Evolutionary conservation across 306 rosid species (phyloP).

Genomic region (Quercus glauca): DNA sequence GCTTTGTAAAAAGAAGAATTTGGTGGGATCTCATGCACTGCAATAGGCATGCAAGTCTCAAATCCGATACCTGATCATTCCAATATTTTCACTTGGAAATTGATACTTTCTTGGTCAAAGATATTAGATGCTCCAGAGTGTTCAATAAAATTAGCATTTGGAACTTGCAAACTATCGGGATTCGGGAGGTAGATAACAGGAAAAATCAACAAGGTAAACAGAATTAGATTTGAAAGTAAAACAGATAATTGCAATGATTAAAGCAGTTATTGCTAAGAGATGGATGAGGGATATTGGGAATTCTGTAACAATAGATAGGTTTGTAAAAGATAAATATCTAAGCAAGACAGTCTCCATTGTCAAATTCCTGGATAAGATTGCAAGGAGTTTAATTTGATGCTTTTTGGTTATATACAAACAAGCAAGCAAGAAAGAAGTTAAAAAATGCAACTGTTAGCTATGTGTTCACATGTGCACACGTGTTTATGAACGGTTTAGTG

Average conservation of each 20-base stretch:
- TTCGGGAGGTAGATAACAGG: conserved; percentile 52
- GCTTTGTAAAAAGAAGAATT: conserved; percentile 10
- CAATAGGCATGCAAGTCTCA: conserved; percentile 53
- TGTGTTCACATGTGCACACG: too few species aligned
- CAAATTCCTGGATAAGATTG: conserved; percentile 3
- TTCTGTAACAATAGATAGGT: conserved; percentile 3
- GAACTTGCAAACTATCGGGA: conserved; percentile 35
- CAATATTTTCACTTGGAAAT: conserved; percentile 42
- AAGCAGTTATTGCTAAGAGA: conserved; percentile 28
- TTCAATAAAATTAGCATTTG: conserved; percentile 41
- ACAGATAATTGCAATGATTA: conserved; percentile 29
- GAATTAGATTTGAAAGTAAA: conserved; percentile 23
- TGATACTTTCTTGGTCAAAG: conserved; percentile 23
- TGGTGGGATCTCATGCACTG: conserved; percentile 50
- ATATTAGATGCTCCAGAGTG: background rate
- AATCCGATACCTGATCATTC: conserved; percentile 64
- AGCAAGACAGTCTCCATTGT: conserved; percentile 34
- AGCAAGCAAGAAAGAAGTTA: conserved; percentile 10
- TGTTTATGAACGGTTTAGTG: too few species aligned
- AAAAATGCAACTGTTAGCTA: too few species aligned
- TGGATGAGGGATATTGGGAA: conserved; percentile 25
- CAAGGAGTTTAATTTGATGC: conserved; percentile 14
- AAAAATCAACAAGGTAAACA: conserved; percentile 59
- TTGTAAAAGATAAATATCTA: background rate
- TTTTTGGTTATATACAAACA: conserved; percentile 16